phyloP scores from a whole-genome alignment of 139 green algal species.

The Zygnema circumcarinatum region DNA sequence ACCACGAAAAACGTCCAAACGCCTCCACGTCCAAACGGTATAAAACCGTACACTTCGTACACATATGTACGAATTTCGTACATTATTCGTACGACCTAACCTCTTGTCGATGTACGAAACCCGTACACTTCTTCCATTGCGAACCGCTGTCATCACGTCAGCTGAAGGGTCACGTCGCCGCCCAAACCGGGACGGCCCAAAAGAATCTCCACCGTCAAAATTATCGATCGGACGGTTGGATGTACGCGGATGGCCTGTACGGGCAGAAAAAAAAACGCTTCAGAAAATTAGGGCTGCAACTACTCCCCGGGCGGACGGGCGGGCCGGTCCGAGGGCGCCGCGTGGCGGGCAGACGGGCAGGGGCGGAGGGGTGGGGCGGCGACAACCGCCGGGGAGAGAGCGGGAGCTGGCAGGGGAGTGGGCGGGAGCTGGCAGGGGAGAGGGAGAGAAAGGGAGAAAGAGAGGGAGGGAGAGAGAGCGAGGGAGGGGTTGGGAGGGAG shows the following conservation, averaged over 20 bases:
- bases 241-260: too few relatives aligned
- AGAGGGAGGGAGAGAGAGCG: neutral
- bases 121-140: too few relatives aligned
- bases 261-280: neutral
- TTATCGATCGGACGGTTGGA: neutral
- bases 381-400: neutral
- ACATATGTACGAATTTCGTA: too few relatives aligned
- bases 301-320: neutral
- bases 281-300: neutral
- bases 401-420: neutral
- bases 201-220: neutral
- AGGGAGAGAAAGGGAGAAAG: neutral
- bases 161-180: too few relatives aligned
- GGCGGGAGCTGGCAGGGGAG: neutral
- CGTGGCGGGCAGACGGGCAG: neutral
- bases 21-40: too few relatives aligned
- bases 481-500: neutral
- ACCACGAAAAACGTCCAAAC: too few relatives aligned
- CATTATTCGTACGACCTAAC: too few relatives aligned
- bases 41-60: too few relatives aligned
- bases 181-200: too few relatives aligned
- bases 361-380: neutral
- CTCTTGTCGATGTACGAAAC: too few relatives aligned
- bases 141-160: too few relatives aligned
- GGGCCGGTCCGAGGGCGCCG: neutral